These are phyloP conservation scores for Nemania diffusa DNA, from an alignment of 2,329 filamentous ascomycete species.

Conservation along the genomic window DNA sequence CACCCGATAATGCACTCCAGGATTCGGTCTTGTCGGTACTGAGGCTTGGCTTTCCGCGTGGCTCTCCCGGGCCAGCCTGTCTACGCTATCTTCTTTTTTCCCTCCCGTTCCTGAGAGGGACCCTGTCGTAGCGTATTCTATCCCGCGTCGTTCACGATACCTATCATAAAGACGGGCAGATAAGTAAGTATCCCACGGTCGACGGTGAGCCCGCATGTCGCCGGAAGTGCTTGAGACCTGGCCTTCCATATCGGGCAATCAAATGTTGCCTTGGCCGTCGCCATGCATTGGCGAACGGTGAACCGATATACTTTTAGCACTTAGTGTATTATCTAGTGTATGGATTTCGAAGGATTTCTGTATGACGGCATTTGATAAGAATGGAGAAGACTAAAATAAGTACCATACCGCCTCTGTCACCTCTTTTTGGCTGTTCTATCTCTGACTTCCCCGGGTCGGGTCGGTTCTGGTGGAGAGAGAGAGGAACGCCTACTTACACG, in stretches of 20 bases:
- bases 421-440: constrained; percentile 5
- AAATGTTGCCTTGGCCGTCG: constrained; percentile 9
- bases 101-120: background rate
- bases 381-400: constrained; percentile 6
- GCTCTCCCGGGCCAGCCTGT: constrained; percentile 24
- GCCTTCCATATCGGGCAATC: constrained; percentile 19
- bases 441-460: constrained; percentile 8
- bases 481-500: background rate
- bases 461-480: constrained; percentile 5
- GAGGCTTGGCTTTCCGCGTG: constrained; percentile 29
- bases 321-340: background rate
- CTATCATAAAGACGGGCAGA: constrained; percentile 2
- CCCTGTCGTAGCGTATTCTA: constrained; percentile 1
- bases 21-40: constrained; percentile 28
- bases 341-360: constrained; percentile 30
- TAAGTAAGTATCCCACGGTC: background rate
- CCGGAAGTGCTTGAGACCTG: constrained; percentile 2
- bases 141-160: background rate
- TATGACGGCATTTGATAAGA: constrained; percentile 12
- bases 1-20: constrained; percentile 37
- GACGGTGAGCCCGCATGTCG: constrained; percentile 3
- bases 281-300: constrained; percentile 21
- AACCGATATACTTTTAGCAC: constrained; percentile 12
- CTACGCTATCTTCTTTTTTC: background rate
- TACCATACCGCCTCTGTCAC: background rate